These are phyloP conservation scores for Talaromyces sp. DNA, from an alignment of 2,329 filamentous ascomycete species.

Conservation along the genomic window DNA sequence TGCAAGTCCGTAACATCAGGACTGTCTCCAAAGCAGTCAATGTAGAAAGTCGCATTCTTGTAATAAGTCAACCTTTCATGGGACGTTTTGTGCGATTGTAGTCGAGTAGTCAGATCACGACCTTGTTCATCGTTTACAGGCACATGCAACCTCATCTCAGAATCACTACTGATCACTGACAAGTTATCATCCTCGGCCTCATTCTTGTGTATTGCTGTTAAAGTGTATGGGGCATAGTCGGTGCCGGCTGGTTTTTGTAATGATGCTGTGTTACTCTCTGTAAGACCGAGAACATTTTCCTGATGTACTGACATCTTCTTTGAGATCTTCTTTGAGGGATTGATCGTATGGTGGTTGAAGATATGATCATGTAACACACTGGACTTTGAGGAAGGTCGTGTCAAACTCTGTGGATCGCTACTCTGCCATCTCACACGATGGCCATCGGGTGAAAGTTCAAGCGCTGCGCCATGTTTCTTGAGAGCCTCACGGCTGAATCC, in stretches of 20 bases:
- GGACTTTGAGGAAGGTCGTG: slow-evolving; percentile 8
- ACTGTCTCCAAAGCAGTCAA: slow-evolving; percentile 54
- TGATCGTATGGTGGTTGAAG: not conserved
- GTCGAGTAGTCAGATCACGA: not conserved
- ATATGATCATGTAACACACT: not conserved
- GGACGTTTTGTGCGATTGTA: slow-evolving; percentile 41
- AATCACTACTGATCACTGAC: slow-evolving; percentile 8
- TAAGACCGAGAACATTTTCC: slow-evolving; percentile 4
- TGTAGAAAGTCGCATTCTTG: slow-evolving; percentile 73
- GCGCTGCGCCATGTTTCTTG: slow-evolving; percentile 64
- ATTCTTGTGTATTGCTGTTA: not conserved
- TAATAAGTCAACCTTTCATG: slow-evolving; percentile 67
- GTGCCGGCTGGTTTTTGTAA: not conserved
- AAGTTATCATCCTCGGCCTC: slow-evolving; percentile 9
- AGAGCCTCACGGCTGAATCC: slow-evolving; percentile 73
- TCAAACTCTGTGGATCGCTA: slow-evolving; percentile 52
- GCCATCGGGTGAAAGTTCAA: slow-evolving; percentile 74
- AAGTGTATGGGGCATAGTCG: slow-evolving; percentile 8
- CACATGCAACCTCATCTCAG: not conserved
- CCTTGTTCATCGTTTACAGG: slow-evolving; percentile 21
- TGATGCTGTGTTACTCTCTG: not conserved
- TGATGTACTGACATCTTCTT: not conserved
- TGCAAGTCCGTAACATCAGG: not conserved
- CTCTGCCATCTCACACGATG: slow-evolving; percentile 78
- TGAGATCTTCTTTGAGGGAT: not conserved